These are phyloP conservation scores for Bipolaris gigantea DNA, from an alignment of 2,329 filamentous ascomycete genomes.

Conservation along the genomic window DNA sequence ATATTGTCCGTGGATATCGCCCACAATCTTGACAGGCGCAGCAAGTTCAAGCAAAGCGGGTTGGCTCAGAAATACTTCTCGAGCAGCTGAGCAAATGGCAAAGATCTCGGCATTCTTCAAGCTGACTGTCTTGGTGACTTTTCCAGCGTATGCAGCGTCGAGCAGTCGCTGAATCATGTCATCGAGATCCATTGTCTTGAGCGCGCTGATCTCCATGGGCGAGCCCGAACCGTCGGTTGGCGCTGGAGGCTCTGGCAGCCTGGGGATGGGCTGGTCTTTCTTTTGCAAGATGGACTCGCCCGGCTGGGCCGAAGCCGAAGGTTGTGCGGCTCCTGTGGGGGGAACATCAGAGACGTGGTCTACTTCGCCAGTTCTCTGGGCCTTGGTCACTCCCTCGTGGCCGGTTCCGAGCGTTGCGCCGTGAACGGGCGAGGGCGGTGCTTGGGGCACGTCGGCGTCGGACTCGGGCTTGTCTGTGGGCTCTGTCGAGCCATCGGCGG, in stretches of 20 bases:
- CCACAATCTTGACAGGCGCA: slow-evolving; percentile 95
- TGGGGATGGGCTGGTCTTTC: slow-evolving; percentile 69
- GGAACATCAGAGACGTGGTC: slow-evolving; percentile 92
- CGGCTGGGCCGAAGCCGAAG: slow-evolving; percentile 65
- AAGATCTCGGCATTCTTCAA: slow-evolving; percentile 97
- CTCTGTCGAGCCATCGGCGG: slow-evolving; percentile 16
- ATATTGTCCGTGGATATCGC: slow-evolving; percentile 95
- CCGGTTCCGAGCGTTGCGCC: slow-evolving; percentile 72
- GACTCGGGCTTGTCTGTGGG: slow-evolving; percentile 39
- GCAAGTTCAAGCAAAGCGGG: slow-evolving; percentile 89
- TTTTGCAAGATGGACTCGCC: slow-evolving; percentile 89
- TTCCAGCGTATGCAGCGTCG: slow-evolving; percentile 92
- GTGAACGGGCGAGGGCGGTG: slow-evolving; percentile 84
- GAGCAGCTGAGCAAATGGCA: slow-evolving; percentile 85
- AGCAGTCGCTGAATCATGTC: slow-evolving; percentile 95
- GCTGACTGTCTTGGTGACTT: slow-evolving; percentile 96
- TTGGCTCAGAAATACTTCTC: slow-evolving; percentile 88
- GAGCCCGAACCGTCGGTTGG: slow-evolving; percentile 56
- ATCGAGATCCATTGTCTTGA: slow-evolving; percentile 92
- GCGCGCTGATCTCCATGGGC: slow-evolving; percentile 80
- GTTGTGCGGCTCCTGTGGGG: slow-evolving; percentile 64
- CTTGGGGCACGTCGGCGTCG: slow-evolving; percentile 43
- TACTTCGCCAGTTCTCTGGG: slow-evolving; percentile 85
- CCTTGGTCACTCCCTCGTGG: slow-evolving; percentile 76
- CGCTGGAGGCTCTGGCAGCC: slow-evolving; percentile 56